Evolutionary conservation across 208 protist species (phyloP).

Genomic region (Trypanosomatidae sp.): DNA sequence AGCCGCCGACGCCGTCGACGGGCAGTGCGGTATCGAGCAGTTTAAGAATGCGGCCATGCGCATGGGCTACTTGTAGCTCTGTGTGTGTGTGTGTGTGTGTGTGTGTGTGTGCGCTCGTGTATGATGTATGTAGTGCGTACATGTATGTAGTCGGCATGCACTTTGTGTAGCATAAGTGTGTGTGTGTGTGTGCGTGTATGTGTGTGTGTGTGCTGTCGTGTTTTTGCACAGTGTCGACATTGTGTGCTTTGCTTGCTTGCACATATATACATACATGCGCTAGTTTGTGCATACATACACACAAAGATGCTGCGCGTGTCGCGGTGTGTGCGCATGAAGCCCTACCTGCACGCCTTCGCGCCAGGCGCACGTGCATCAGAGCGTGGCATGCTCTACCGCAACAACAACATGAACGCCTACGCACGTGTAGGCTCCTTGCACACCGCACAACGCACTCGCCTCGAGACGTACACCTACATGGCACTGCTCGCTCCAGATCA

Average conservation of each 20-base stretch:
- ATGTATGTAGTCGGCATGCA: neutral
- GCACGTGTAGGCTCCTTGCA: slow-evolving; percentile 54
- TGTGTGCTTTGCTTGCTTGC: neutral
- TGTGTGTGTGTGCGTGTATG: neutral
- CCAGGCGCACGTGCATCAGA: slow-evolving; percentile 61
- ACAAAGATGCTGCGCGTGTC: slow-evolving; percentile 49
- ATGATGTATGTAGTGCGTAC: neutral
- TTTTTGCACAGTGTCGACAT: neutral
- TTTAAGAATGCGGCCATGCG: slow-evolving; percentile 72
- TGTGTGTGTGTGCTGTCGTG: neutral
- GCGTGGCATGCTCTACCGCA: slow-evolving; percentile 82
- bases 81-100: neutral
- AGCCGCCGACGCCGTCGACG: slow-evolving; percentile 15
- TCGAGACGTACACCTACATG: slow-evolving; percentile 34
- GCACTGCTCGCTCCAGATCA: slow-evolving; percentile 66
- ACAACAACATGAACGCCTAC: slow-evolving; percentile 77
- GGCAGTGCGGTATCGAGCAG: slow-evolving; percentile 66
- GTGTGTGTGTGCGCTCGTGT: neutral
- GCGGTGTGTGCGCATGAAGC: slow-evolving; percentile 29
- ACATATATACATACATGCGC: neutral
- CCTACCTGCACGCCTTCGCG: slow-evolving; percentile 73
- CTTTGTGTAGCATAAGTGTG: neutral
- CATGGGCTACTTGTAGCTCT: slow-evolving; percentile 43
- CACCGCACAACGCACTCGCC: slow-evolving; percentile 31
- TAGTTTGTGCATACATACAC: neutral